Base-by-base conservation (phyloP, 257 asterid species). In the Solanum arcanum region DNA sequence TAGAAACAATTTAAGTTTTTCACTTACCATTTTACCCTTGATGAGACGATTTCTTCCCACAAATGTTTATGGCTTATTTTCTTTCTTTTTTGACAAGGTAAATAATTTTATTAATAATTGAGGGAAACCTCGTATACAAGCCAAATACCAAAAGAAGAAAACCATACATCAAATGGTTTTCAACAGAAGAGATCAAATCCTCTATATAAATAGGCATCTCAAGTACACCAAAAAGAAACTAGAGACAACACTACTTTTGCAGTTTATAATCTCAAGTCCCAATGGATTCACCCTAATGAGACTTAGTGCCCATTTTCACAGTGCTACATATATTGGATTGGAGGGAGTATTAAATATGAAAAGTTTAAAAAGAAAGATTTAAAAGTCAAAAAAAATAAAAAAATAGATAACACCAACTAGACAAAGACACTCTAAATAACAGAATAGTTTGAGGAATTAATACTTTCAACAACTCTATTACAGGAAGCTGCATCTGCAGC, bases 391-490 rank as follows among this genome's bases (percentile, higher is more conserved):
- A 62, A 60, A 88, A 31, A 27, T 27, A 31, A 31, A 3, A 31
- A 76, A 52, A 52, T 85, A 84, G 64, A 75, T 29, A 62, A 74
- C 60, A 90, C 86, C 72, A 78, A 41, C 39, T 85, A 25, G 42
- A 83, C 82, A 69, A 89, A 80, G 9, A 74, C 41, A 47, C 16
- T 47, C 44, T 49, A 80, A 80, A 80, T 23, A 74, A 56, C 66
- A 82, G 86, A 66, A 33, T 77, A 86, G 85, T 37, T 70, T 86
- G 86, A 74, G 84, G 88, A 85, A 83, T 68, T 73, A 88, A 87
- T 91, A 95, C 99, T 95, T 94, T 97, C 96, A 97, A 90, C 87
- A 97, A 70, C 90, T 95, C 99, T 70, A 95, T 89, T 83, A 94
- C 91, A 49, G 99, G 99, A 86, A 97, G 95, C 92, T 94, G 98